Percentiles rank a stretch among this genome's conserved stretches.
These are phyloP conservation scores for Irpex sp. DNA, from an alignment of 1,284 basidiomycete species.

Conservation along the genomic window DNA sequence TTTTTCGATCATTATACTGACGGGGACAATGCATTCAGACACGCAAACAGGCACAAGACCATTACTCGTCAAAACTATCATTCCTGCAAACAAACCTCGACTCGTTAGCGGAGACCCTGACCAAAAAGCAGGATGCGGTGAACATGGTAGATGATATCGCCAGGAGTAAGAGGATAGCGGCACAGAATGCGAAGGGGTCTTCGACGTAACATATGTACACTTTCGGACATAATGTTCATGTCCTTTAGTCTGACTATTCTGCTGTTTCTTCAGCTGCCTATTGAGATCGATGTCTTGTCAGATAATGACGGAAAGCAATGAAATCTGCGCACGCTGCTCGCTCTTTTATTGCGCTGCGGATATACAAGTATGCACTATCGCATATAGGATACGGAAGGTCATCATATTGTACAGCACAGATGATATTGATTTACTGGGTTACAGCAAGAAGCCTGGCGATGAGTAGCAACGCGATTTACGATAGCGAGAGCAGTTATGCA, in stretches of 20 bases:
- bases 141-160: not conserved
- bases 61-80: constrained; percentile 76
- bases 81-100: constrained; percentile 81
- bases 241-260: not conserved
- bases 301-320: too few species aligned
- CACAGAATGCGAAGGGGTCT: not conserved
- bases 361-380: not conserved
- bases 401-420: too few species aligned
- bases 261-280: not conserved
- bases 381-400: too few species aligned
- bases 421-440: too few species aligned
- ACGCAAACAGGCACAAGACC: constrained; percentile 71
- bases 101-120: constrained; percentile 79
- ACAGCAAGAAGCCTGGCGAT: too few species aligned
- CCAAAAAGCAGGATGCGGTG: constrained; percentile 74
- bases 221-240: too few species aligned
- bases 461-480: not conserved
- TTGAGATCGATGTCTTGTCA: not conserved
- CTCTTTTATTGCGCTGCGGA: not conserved
- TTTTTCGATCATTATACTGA: too few species aligned
- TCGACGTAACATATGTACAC: not conserved
- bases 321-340: too few species aligned
- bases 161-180: not conserved
- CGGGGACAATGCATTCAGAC: constrained; percentile 44
- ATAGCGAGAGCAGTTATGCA: not conserved